phyloP scores from a whole-genome alignment of 768 basidiomycete genomes.

The Boletus vinaceobasis region DNA sequence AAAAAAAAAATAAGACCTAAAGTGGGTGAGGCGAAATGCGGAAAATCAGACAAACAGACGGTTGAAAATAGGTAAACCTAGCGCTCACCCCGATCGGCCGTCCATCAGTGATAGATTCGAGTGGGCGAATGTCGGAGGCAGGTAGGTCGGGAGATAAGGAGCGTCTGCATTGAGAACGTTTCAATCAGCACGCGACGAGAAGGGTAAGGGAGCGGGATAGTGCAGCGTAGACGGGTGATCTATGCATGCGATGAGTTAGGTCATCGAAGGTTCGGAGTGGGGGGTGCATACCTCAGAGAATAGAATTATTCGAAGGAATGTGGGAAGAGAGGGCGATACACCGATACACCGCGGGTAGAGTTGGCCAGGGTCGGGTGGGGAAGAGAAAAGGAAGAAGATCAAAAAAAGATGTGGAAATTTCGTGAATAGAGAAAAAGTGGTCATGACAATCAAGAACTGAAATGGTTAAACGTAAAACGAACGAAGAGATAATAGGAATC shows the following conservation, averaged over 20 bases:
- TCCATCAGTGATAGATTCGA: neutral
- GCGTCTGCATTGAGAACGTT: neutral
- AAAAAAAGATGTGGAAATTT: neutral
- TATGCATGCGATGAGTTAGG: neutral
- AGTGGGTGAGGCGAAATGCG: neutral
- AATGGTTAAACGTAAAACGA: slow-evolving; percentile 1
- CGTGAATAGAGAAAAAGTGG: neutral
- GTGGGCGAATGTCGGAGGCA: neutral
- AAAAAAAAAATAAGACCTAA: neutral
- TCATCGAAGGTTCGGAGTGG: neutral
- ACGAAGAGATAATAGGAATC: slow-evolving; percentile 6
- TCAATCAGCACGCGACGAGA: neutral
- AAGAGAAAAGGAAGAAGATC: neutral
- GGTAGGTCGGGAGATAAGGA: slow-evolving; percentile 1
- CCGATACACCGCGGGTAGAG: slow-evolving; percentile 2
- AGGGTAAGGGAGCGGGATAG: slow-evolving; percentile 3
- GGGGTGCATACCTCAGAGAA: slow-evolving; percentile 13
- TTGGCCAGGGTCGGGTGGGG: neutral
- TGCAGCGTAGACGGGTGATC: neutral
- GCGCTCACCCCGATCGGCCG: neutral
- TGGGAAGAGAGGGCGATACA: neutral
- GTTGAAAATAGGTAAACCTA: neutral
- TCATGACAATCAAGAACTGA: neutral
- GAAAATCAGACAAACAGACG: neutral
- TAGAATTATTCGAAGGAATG: slow-evolving; percentile 12